Conservation (phyloP, 106 monocot genomes). For the Dendrobium nobile region DNA sequence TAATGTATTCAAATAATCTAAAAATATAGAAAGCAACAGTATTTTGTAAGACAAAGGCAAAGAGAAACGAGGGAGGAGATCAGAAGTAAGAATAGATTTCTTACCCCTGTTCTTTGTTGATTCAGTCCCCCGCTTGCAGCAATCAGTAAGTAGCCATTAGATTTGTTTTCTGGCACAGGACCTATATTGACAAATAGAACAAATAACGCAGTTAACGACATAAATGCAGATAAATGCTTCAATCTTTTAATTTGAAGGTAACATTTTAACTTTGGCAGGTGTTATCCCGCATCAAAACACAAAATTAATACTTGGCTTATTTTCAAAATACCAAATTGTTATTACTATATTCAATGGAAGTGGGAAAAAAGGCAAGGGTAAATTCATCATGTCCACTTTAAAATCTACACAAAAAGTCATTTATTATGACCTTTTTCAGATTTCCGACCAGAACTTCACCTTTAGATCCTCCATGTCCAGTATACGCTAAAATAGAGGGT, state of each 20-base stretch:
- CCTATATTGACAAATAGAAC: constrained; percentile 27
- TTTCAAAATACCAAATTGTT: too few species aligned
- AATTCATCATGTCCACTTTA: too few species aligned
- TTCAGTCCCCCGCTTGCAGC: constrained; percentile 91
- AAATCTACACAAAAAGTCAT: too few species aligned
- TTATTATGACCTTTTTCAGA: too few species aligned
- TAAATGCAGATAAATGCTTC: neutral
- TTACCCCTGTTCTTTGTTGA: constrained; percentile 90
- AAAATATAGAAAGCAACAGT: neutral
- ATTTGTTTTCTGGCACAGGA: constrained; percentile 45
- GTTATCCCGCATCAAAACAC: neutral
- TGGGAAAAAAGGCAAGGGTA: too few species aligned
- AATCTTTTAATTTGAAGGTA: neutral
- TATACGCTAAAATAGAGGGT: too few species aligned
- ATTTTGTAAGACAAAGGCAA: neutral
- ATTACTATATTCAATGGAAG: too few species aligned
- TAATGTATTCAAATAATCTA: neutral
- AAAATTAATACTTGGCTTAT: too few species aligned
- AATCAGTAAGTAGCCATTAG: constrained; percentile 87
- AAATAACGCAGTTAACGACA: neutral
- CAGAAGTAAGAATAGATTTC: neutral
- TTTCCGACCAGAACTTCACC: too few species aligned
- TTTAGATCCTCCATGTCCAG: too few species aligned
- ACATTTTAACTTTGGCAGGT: neutral
- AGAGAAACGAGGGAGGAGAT: neutral